Conservation (phyloP, 805 yeast species). For the Yarrowia sp. region DNA sequence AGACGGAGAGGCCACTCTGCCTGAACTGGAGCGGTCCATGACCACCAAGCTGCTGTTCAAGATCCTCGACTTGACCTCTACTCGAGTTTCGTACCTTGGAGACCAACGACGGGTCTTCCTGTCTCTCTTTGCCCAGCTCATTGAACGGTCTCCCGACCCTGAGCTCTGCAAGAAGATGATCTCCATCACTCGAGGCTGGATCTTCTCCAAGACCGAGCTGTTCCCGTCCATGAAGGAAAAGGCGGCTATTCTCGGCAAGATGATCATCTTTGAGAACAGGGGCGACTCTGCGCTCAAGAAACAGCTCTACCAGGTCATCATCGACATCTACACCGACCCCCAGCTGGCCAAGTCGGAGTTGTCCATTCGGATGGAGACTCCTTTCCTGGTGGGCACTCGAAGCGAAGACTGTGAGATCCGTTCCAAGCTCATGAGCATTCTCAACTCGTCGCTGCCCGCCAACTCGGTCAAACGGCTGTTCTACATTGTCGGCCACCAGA, state of each 20-base stretch:
- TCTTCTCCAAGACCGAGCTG: constrained; percentile 73
- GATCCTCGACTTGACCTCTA: constrained; percentile 70
- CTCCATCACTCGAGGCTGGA: constrained; percentile 81
- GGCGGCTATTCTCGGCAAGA: constrained; percentile 87
- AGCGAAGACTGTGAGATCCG: constrained; percentile 73
- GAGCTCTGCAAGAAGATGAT: constrained; percentile 72
- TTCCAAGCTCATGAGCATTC: constrained; percentile 70
- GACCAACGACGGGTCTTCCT: constrained; percentile 90
- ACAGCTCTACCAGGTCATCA: constrained; percentile 79
- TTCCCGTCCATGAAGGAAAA: constrained; percentile 96
- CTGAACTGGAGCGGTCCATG: constrained; percentile 74
- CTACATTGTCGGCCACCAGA: constrained; percentile 90
- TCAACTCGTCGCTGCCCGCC: constrained; percentile 73
- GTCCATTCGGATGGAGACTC: constrained; percentile 93
- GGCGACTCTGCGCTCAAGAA: constrained; percentile 78
- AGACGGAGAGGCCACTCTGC: constrained; percentile 32
- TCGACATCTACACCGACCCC: constrained; percentile 81
- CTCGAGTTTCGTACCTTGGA: constrained; percentile 81
- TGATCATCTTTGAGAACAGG: constrained; percentile 87
- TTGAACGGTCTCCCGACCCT: constrained; percentile 82
- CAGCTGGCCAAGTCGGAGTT: constrained; percentile 78
- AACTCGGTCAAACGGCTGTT: constrained; percentile 75
- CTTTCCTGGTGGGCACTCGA: constrained; percentile 91
- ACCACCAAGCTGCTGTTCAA: constrained; percentile 74
- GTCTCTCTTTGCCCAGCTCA: constrained; percentile 80